Base-by-base conservation (phyloP, 805 yeast genomes). In the Wickerhamomyces xylosicus region DNA sequence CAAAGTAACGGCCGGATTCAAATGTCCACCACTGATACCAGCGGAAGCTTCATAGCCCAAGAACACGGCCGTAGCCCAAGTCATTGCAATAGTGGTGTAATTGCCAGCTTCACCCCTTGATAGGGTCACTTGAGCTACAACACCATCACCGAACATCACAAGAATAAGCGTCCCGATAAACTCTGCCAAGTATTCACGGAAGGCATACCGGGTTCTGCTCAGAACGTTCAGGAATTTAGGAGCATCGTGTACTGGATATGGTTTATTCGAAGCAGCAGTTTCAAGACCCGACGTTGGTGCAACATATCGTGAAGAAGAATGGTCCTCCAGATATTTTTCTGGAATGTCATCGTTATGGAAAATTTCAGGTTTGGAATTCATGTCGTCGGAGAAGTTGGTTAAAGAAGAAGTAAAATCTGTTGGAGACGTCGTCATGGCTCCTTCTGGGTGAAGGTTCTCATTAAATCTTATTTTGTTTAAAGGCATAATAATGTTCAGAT, bases 1-100 rank as follows among this genome's bases (percentile, higher is more conserved):
- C 7, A 72, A 37, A 1, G 78, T 71, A 25, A 72, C 65, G 41
- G 74, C 71, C 3, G 78, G 77, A 52, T 73, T 72, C 43, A 72
- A 50, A 53, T 72, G 79, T n/a, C 72, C 79, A 50, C 77, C 78
- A 31, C 77, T 70, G 38, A 72, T 59, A 46, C 79, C 79, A 42
- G 76, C 76, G 31, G 74, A 63, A 6, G 63, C 58, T 39, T 63
- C 59, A 47, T 68, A 70, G 35, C 77, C 79, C 50, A 71, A 50
- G 48, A 69, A 67, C 31, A 69, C 74, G 1, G 73, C 78, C 27
- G 70, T 58, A 32, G 74, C 79, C 77, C 77, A 72, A n/a, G 67
- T 61, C 31, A 71, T 47, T 3, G 68, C 67, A 37, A 70, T 56
- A 17, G 64, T 59, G 35, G 63, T 62, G 41, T 61, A 66, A 36